Percentiles rank a stretch among this genome's conserved stretches.
Conservation (phyloP, 257 asterid genomes). For the Solanum tarapatanum region DNA sequence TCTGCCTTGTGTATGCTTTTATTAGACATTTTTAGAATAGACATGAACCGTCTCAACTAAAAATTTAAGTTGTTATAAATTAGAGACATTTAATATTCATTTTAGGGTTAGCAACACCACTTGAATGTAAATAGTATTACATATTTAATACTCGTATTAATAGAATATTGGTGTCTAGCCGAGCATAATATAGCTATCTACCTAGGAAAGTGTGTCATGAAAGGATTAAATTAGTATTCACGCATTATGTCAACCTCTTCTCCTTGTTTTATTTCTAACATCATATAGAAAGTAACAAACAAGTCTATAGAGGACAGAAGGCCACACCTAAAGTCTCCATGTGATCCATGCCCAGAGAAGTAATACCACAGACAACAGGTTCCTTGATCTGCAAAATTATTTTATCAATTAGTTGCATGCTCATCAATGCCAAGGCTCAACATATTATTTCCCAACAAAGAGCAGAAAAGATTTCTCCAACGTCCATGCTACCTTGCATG, state of each 20-base stretch:
- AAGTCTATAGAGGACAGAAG: not conserved
- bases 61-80: not conserved
- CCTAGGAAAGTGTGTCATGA: not conserved
- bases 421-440: not conserved
- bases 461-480: not conserved
- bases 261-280: not conserved
- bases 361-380: slow-evolving; percentile 86
- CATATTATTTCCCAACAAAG: not conserved
- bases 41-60: not conserved
- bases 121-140: not conserved
- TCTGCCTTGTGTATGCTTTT: not conserved
- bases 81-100: not conserved
- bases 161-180: not conserved
- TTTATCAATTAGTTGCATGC: not conserved
- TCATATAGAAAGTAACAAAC: not conserved
- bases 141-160: not conserved
- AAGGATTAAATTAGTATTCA: not conserved
- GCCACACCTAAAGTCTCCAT: slow-evolving; percentile 73
- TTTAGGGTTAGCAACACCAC: not conserved
- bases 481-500: not conserved
- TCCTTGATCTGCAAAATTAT: slow-evolving; percentile 51
- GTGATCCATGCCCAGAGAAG: slow-evolving; percentile 94
- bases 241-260: not conserved
- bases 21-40: not conserved
- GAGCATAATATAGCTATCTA: not conserved